Conservation (phyloP, 306 rosid genomes). For the Gillenia trifoliata region DNA sequence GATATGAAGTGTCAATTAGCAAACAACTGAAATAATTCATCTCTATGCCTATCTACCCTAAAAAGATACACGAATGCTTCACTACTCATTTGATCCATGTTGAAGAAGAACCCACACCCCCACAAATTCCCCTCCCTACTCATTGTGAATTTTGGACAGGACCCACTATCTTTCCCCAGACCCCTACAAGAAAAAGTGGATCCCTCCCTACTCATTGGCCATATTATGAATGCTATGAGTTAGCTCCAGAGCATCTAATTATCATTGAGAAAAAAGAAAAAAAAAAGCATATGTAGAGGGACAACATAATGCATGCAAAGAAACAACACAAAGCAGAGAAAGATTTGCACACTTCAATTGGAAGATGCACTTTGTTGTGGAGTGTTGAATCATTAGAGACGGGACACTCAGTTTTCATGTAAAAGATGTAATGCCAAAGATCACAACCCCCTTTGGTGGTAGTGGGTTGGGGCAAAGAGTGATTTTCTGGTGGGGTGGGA, state of each 20-base stretch:
- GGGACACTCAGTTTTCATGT: conserved; percentile 6
- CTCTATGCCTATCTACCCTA: neutral
- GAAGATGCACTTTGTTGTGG: conserved; percentile 25
- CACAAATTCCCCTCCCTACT: neutral
- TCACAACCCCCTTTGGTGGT: conserved; percentile 8
- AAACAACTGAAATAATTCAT: neutral
- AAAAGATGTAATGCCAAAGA: neutral
- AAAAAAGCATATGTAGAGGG: conserved; percentile 20
- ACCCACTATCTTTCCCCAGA: conserved; percentile 1
- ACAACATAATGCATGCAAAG: conserved; percentile 45
- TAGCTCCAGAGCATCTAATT: conserved; percentile 6
- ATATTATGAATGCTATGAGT: conserved; percentile 17
- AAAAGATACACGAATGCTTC: neutral
- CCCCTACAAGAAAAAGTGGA: conserved; percentile 9
- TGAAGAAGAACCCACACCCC: neutral
- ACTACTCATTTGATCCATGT: neutral
- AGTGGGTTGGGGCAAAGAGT: conserved; percentile 20
- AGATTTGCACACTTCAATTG: conserved; percentile 19
- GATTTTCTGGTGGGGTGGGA: conserved; percentile 9
- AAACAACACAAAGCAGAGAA: conserved; percentile 32
- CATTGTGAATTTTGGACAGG: neutral
- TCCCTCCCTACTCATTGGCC: conserved; percentile 25
- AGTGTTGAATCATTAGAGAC: conserved; percentile 26
- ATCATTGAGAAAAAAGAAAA: conserved; percentile 8
- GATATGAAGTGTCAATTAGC: neutral